phyloP scores from a whole-genome alignment of 768 basidiomycete genomes.

The Holtermanniella nyarrowii region DNA sequence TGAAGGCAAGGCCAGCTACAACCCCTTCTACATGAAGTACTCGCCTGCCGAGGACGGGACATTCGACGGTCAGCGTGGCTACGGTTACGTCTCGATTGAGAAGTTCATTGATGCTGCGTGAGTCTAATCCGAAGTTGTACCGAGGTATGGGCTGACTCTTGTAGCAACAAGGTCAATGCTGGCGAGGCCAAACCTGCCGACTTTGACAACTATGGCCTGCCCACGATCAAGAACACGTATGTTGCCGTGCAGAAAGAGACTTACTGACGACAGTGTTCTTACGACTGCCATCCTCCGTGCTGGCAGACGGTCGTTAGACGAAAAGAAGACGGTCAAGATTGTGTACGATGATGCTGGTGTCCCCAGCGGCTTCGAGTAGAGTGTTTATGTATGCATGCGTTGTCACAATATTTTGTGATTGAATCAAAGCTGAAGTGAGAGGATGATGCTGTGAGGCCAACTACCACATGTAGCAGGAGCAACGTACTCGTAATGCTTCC shows the following conservation, averaged over 20 bases:
- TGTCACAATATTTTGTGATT: no score
- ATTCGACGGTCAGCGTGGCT: constrained; percentile 89
- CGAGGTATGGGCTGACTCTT: not conserved
- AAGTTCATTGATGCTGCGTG: constrained; percentile 68
- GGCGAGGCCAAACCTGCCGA: constrained; percentile 55
- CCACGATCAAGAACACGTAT: constrained; percentile 74
- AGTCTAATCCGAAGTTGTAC: not conserved
- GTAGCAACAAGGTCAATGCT: constrained; percentile 51
- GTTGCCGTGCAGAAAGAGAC: constrained; percentile 45
- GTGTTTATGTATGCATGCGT: no score
- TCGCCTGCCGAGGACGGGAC: constrained; percentile 81
- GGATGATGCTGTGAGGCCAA: no score
- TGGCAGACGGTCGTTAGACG: constrained; percentile 78
- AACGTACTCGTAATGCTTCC: no score
- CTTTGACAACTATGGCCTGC: constrained; percentile 69
- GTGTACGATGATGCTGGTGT: constrained; percentile 45
- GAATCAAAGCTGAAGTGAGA: no score
- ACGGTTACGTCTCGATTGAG: constrained; percentile 80
- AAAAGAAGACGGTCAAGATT: constrained; percentile 73
- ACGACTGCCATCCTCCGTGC: constrained; percentile 59
- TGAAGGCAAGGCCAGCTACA: constrained; percentile 63
- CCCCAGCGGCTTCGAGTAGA: not conserved
- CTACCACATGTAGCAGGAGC: no score
- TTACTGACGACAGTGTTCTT: constrained; percentile 15
- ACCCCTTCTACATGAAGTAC: constrained; percentile 80